Evolutionary conservation across 257 asterid genomes (phyloP), one percentile per base, ranked within the genome.

Genomic region (Forsythia suspensa): DNA sequence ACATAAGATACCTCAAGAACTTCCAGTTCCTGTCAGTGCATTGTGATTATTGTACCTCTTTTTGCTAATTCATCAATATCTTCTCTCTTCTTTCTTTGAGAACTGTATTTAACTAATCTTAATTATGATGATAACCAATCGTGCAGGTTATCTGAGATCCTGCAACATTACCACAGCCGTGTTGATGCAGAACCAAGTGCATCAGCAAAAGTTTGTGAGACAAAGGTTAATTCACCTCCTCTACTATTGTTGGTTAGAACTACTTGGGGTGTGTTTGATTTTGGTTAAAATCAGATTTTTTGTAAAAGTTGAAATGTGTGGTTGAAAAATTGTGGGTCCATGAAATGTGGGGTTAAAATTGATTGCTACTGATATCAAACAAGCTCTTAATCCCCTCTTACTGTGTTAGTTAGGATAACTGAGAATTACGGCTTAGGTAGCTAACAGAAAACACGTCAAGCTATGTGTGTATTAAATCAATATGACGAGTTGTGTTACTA

Each of bases 81-180:
- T 24, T 24, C 9, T 59, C 20, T 59, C 12, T n/a, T 59, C 34
- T 59, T 44, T 29, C 18, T 5, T 42, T 41, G 29, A 43, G 48
- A 15, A 41, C 38, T 43, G 39, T 41, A 24, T n/a, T 18, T 3
- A 20, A 46, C 37, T 39, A 24, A 39, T 75, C 41, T 55, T 12
- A 48, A 13, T 48, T 24, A n/a, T 74, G n/a, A n/a, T n/a, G n/a
- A 24, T 24, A 24, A 24, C 24, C 51, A 34, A 40, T 18, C 51
- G 18, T 61, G 20, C 86, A 85, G 88, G 46, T 61, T 85, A 80
- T 55, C 74, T 4, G 73, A 73, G 46, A 66, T 82, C 61, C 46
- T 82, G 29, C 72, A 74, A 15, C 86, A 57, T 46, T 85, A 77
- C 72, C 41, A 70, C 63, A 52, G 39, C 66, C 8, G 16, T 21